phyloP scores from a whole-genome alignment of 768 basidiomycete species.

The Leucogyrophana mollusca region DNA sequence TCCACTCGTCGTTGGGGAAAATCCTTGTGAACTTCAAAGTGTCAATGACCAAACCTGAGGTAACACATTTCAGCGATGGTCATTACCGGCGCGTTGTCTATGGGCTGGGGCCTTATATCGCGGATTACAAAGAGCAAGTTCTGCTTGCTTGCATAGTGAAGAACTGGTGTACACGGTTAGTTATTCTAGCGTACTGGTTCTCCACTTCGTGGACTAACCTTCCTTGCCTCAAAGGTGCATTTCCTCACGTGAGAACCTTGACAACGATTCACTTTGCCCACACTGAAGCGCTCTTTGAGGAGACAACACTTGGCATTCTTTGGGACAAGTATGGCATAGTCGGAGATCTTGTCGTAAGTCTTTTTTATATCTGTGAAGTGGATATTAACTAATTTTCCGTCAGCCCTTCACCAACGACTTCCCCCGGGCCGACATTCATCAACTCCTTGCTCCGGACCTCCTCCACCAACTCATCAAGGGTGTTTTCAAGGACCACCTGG shows the following conservation, averaged over 20 bases:
- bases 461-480: slow-evolving; percentile 51
- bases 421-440: slow-evolving; percentile 40
- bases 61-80: slow-evolving; percentile 21
- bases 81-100: slow-evolving; percentile 23
- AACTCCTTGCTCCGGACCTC: slow-evolving; percentile 42
- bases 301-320: slow-evolving; percentile 24
- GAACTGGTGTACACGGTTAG: slow-evolving; percentile 27
- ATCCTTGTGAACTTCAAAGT: slow-evolving; percentile 17
- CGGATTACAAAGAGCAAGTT: slow-evolving; percentile 28
- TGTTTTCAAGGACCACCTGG: slow-evolving; percentile 42
- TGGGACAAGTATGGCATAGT: slow-evolving; percentile 35
- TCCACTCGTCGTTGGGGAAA: slow-evolving; percentile 24
- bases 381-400: not conserved
- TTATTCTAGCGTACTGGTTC: slow-evolving; percentile 4
- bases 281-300: slow-evolving; percentile 23
- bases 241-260: slow-evolving; percentile 18
- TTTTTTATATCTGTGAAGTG: too few species aligned
- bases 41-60: slow-evolving; percentile 9
- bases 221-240: too few species aligned
- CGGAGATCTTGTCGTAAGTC: slow-evolving; percentile 30
- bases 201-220: slow-evolving; percentile 5
- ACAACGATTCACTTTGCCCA: slow-evolving; percentile 22
- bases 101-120: slow-evolving; percentile 27
- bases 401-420: slow-evolving; percentile 37
- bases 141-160: slow-evolving; percentile 21